Conservation (phyloP, 345 rosid species). For the Salix caprea region DNA sequence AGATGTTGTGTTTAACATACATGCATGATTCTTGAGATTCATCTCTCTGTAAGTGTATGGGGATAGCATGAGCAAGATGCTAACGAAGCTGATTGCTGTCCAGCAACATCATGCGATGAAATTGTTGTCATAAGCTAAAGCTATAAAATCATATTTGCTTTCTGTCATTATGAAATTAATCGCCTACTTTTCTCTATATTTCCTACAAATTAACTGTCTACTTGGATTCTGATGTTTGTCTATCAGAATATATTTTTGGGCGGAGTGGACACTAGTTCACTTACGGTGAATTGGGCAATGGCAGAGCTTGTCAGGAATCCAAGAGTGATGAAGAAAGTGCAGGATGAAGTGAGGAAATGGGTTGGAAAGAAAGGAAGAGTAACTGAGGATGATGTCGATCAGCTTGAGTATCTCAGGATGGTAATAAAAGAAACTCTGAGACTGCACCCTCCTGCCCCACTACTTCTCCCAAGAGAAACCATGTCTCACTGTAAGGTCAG, state of each 20-base stretch:
- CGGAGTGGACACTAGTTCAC: conserved; percentile 48
- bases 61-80: neutral
- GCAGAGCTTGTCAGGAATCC: conserved; percentile 47
- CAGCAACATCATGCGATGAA: neutral
- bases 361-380: conserved; percentile 3
- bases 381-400: conserved; percentile 13
- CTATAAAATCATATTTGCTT: neutral
- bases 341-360: conserved; percentile 31
- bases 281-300: conserved; percentile 55
- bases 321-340: conserved; percentile 54
- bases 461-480: conserved; percentile 44
- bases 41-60: neutral
- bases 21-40: neutral
- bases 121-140: neutral
- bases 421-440: conserved; percentile 47
- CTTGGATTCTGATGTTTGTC: neutral
- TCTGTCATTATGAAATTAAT: neutral
- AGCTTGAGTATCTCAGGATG: conserved; percentile 40
- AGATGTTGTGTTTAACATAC: no score
- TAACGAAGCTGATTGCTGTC: neutral
- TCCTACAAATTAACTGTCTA: neutral
- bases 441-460: conserved; percentile 47
- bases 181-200: neutral
- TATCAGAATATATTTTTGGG: conserved; percentile 24
- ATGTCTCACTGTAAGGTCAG: conserved; percentile 33